These are phyloP conservation scores for Chlamydomonas applanata DNA, from an alignment of 139 green algal species.

Conservation along the genomic window DNA sequence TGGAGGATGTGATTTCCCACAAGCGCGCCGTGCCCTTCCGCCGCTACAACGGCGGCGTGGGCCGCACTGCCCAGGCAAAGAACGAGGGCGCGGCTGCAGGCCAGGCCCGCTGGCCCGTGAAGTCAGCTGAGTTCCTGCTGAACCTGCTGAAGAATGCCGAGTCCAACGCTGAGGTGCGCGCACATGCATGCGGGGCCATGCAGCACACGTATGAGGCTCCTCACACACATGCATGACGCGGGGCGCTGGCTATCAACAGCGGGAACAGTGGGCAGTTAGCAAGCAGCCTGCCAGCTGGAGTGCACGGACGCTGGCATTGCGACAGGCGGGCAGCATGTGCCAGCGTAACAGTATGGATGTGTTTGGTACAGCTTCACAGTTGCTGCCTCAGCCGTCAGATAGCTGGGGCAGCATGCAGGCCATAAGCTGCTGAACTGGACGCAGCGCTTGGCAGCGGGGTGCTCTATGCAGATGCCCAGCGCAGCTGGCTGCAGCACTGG, in stretches of 20 bases:
- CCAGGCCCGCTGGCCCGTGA: slow-evolving; percentile 96
- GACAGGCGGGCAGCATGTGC: not conserved
- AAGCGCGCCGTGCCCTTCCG: slow-evolving; percentile 95
- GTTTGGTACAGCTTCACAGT: too few species aligned
- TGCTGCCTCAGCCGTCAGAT: too few species aligned
- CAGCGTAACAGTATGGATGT: too few species aligned
- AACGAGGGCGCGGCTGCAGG: slow-evolving; percentile 78
- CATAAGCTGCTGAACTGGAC: too few species aligned
- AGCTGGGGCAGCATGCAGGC: too few species aligned
- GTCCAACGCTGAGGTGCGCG: slow-evolving; percentile 91
- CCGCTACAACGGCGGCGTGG: slow-evolving; percentile 89
- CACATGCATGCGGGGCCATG: not conserved
- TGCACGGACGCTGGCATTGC: not conserved
- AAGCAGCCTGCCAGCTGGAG: not conserved
- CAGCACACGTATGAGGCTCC: not conserved
- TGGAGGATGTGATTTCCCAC: slow-evolving; percentile 92
- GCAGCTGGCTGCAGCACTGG: too few species aligned
- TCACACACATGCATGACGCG: not conserved
- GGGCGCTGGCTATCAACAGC: not conserved
- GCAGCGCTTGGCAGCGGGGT: too few species aligned
- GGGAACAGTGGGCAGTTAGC: not conserved
- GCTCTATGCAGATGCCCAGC: too few species aligned
- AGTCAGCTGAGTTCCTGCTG: slow-evolving; percentile 92
- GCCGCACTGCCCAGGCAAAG: slow-evolving; percentile 81
- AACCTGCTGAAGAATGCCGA: slow-evolving; percentile 98